phyloP scores from a whole-genome alignment of 2,329 filamentous ascomycete genomes.

The Neonectria neomacrospora region DNA sequence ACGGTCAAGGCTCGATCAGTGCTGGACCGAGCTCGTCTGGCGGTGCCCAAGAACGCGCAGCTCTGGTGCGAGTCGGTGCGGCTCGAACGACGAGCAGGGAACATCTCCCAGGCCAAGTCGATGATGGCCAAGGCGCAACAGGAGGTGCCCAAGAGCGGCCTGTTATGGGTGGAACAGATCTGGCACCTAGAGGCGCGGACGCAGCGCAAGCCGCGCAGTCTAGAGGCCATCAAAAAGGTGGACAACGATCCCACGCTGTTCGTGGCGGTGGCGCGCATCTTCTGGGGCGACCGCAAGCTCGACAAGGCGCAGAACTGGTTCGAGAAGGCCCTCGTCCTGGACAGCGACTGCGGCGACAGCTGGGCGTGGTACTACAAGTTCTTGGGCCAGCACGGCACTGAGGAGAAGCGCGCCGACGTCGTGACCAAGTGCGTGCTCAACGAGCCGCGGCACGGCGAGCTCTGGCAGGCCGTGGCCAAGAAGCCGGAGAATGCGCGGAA shows the following conservation, averaged over 20 bases:
- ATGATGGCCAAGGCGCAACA: conserved; percentile 95
- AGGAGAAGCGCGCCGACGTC: conserved; percentile 90
- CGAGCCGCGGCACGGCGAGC: conserved; percentile 92
- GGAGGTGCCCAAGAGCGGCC: conserved; percentile 86
- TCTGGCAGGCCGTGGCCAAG: conserved; percentile 89
- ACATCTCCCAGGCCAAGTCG: conserved; percentile 84
- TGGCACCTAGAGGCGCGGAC: conserved; percentile 93
- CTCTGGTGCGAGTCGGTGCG: conserved; percentile 96
- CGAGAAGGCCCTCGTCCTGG: conserved; percentile 90
- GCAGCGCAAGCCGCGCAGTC: conserved; percentile 87
- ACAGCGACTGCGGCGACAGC: conserved; percentile 87
- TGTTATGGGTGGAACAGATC: conserved; percentile 94
- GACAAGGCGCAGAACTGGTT: conserved; percentile 98
- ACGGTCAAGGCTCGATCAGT: conserved; percentile 93
- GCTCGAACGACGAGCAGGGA: conserved; percentile 88
- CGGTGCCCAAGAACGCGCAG: conserved; percentile 84
- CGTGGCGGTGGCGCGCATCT: conserved; percentile 91
- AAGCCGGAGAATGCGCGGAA: conserved; percentile 82
- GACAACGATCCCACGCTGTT: conserved; percentile 92
- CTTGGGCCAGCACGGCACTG: conserved; percentile 88
- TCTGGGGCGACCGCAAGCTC: conserved; percentile 91
- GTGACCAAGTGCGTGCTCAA: conserved; percentile 81
- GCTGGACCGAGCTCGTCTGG: conserved; percentile 88
- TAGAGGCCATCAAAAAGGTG: conserved; percentile 97
- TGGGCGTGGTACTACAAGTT: conserved; percentile 99